These are phyloP conservation scores for Pseudogymnoascus sp. DNA, from an alignment of 2,329 filamentous ascomycete genomes.

Conservation along the genomic window DNA sequence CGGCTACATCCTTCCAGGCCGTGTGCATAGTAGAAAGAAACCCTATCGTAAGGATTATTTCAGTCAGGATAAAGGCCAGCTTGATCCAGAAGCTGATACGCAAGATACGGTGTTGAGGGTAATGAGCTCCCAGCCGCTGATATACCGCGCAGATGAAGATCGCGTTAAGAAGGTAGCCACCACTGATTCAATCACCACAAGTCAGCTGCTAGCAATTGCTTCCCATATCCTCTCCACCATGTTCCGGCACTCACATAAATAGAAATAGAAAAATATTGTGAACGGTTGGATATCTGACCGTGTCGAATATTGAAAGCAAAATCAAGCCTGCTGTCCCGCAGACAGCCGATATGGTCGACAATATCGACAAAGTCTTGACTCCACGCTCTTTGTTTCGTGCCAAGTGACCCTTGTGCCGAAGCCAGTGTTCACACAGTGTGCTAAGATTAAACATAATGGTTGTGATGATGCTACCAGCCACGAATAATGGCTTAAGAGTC, in stretches of 20 bases:
- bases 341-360: conserved; percentile 60
- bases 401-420: too few species aligned
- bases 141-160: conserved; percentile 88
- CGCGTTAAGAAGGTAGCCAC: conserved; percentile 74
- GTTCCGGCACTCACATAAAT: conserved; percentile 39
- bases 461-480: too few species aligned
- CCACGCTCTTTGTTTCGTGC: too few species aligned
- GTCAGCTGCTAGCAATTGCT: too few species aligned
- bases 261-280: conserved; percentile 71
- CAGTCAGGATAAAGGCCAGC: conserved; percentile 70
- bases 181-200: conserved; percentile 49
- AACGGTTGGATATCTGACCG: conserved; percentile 51
- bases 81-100: conserved; percentile 80
- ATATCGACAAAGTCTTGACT: conserved; percentile 42
- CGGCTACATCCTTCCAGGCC: conserved; percentile 52
- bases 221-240: too few species aligned
- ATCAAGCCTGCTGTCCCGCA: conserved; percentile 73
- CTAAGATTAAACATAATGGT: too few species aligned
- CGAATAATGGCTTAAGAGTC: too few species aligned
- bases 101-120: conserved; percentile 66
- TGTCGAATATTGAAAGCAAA: conserved; percentile 78
- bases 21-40: conserved; percentile 29
- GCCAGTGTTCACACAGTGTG: too few species aligned
- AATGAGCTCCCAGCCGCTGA: conserved; percentile 71
- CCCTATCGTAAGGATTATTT: conserved; percentile 58